phyloP scores from a whole-genome alignment of 176 grass and related monocot genomes.

The Bromus sterilis region DNA sequence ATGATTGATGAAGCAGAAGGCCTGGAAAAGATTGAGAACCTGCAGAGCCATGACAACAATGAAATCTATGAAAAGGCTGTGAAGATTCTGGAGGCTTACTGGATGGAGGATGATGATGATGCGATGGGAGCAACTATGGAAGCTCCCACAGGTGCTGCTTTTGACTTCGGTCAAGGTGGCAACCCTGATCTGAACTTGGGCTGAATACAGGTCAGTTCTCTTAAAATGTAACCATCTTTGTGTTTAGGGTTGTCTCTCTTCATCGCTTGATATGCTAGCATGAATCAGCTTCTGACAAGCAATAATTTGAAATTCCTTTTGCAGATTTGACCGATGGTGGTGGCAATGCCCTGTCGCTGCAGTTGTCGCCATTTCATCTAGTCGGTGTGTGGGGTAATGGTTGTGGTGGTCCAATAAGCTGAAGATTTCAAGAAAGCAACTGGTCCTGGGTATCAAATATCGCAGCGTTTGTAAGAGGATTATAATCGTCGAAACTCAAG shows the following conservation, averaged over 20 bases:
- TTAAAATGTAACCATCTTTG: background rate
- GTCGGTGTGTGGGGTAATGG: constrained; percentile 3
- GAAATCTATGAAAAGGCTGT: constrained; percentile 94
- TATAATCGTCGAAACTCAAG: background rate
- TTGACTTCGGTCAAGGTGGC: constrained; percentile 48
- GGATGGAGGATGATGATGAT: constrained; percentile 91
- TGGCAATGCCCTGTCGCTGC: background rate
- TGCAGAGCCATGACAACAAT: constrained; percentile 86
- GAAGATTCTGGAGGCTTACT: constrained; percentile 88
- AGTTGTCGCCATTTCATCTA: background rate
- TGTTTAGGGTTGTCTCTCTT: background rate
- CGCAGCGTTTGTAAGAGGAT: constrained; percentile 27
- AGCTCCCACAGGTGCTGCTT: constrained; percentile 33
- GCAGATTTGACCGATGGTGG: constrained; percentile 18
- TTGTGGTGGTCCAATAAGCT: constrained; percentile 27
- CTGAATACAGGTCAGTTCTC: constrained; percentile 43
- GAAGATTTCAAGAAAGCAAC: constrained; percentile 11
- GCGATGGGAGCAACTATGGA: constrained; percentile 52
- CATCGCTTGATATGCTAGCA: background rate
- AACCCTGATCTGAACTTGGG: constrained; percentile 66
- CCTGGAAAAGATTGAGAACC: constrained; percentile 88
- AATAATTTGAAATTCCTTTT: background rate
- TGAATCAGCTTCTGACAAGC: background rate
- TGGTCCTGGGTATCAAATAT: constrained; percentile 11
- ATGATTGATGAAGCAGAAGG: constrained; percentile 87